Conservation (phyloP, 1,284 basidiomycete species). For the Ceratobasidium sp. region DNA sequence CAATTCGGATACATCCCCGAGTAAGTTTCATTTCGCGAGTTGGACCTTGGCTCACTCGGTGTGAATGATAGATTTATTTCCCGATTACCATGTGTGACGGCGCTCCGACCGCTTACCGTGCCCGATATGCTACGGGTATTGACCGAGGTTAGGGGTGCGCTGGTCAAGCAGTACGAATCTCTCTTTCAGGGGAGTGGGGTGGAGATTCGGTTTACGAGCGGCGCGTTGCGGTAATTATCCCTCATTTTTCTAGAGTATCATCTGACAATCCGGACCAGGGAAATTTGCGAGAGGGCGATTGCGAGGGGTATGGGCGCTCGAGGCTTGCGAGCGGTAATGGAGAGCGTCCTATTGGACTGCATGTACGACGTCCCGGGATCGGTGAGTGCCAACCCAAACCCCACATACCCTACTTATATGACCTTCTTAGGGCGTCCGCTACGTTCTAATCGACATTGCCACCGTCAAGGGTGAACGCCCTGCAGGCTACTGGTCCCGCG, state of each 20-base stretch:
- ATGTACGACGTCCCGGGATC: conserved; percentile 83
- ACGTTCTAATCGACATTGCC: conserved; percentile 65
- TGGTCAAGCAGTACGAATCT: conserved; percentile 87
- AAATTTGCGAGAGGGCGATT: conserved; percentile 78
- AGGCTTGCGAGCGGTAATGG: conserved; percentile 87
- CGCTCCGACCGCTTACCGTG: conserved; percentile 73
- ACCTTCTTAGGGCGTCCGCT: conserved; percentile 58
- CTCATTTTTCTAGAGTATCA: conserved; percentile 38
- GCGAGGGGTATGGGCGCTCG: conserved; percentile 88
- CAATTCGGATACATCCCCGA: conserved; percentile 94
- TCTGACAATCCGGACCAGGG: conserved; percentile 45
- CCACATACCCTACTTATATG: conserved; percentile 28
- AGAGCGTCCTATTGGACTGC: conserved; percentile 76
- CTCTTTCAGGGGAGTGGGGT: conserved; percentile 82
- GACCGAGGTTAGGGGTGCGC: conserved; percentile 88
- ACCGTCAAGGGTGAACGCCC: conserved; percentile 59
- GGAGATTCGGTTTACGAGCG: conserved; percentile 80
- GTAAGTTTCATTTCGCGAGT: conserved; percentile 41
- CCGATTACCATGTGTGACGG: conserved; percentile 85
- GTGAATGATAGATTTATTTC: conserved; percentile 67
- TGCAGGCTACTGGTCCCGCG: conserved; percentile 67
- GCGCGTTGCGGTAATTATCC: conserved; percentile 58
- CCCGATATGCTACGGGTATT: conserved; percentile 86
- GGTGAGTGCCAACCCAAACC: conserved; percentile 62
- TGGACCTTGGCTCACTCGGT: not conserved